Base-by-base conservation (phyloP, 2,329 filamentous ascomycete species). In the Pseudogymnoascus sp. region DNA sequence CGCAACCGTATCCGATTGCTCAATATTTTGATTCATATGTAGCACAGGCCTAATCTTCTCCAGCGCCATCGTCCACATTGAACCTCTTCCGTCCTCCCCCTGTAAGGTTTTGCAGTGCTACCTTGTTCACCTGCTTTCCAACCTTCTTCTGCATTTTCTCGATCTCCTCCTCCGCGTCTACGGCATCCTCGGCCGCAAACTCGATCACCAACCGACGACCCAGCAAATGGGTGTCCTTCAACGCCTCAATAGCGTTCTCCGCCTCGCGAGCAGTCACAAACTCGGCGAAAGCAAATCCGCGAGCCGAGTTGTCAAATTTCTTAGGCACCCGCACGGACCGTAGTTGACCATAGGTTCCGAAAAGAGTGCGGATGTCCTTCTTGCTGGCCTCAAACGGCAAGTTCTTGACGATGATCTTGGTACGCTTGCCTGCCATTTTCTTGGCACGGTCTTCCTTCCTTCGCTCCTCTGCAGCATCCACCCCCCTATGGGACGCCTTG, bases 341-440 rank as follows among this genome's bases (percentile, higher is more conserved):
- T 65, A 99, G 84, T 73, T 96, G 88, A 50, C 94, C 95, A 75
- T 97, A 97, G 36, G 90, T 86, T 64, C 89, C 86, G 73, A 97
- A 92, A 41, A 97, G 81, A 60, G 88, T 81, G 65, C 90, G 85
- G 63, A 99, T 82, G 73, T 99, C 94, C 74, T 95, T 94, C 79
- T 96, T 97, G 60, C 86, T 88, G 58, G 90, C 88, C 78, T 97
- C 91, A 78, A 99, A 99, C 17, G 94, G 93, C 75, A 99, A 78
- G 78, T 99, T 99, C 81, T 97, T 99, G 79, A 99, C 88, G 75
- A 97, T 87, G 71, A 99, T 88, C 81, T 97, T 97, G 57, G 92
- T 97, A 67, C 85, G 84, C 71, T 86, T 84, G 13, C 83, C 83
- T 24, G 89, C 86, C 59, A 84, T 77, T 75, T 93, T 95, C 80